A percentile compares a stretch with the other conserved stretches of the same genome.
These are phyloP conservation scores for Ilex aquifolium DNA, from an alignment of 257 asterid genomes.

Conservation along the genomic window DNA sequence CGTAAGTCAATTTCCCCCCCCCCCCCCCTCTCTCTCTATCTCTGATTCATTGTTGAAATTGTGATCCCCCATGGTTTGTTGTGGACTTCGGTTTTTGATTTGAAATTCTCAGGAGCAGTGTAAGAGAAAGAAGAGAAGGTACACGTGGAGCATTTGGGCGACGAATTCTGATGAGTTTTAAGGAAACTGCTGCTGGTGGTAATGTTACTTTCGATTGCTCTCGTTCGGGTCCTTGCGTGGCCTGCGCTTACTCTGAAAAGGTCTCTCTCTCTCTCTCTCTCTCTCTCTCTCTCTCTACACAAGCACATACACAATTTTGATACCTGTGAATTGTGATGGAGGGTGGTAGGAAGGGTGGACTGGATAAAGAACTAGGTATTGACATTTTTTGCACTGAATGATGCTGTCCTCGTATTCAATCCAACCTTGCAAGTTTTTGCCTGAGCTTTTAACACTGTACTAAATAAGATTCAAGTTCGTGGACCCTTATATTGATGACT, in stretches of 20 bases:
- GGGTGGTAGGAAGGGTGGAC: too few relatives aligned
- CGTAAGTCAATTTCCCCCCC: slow-evolving; percentile 26
- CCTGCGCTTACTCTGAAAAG: slow-evolving; percentile 87
- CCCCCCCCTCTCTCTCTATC: not conserved
- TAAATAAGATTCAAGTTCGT: too few relatives aligned
- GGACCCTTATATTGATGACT: too few relatives aligned
- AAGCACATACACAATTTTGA: too few relatives aligned
- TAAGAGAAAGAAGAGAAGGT: slow-evolving; percentile 22
- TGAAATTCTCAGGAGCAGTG: slow-evolving; percentile 5
- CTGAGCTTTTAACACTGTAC: too few relatives aligned
- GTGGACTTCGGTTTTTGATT: slow-evolving; percentile 8
- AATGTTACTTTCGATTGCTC: slow-evolving; percentile 82
- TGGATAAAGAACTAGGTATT: too few relatives aligned
- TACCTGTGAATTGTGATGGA: too few relatives aligned
- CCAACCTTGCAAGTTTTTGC: too few relatives aligned
- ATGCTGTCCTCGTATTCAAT: too few relatives aligned
- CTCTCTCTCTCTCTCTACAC: not conserved
- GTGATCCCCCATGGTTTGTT: not conserved
- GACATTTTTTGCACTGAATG: too few relatives aligned
- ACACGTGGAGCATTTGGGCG: slow-evolving; percentile 17
- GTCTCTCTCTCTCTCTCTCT: slow-evolving; percentile 21
- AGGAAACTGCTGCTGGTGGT: slow-evolving; percentile 82
- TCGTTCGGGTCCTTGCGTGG: slow-evolving; percentile 95
- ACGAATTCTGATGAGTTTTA: slow-evolving; percentile 59
- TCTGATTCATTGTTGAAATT: not conserved